Evolutionary conservation across 306 rosid genomes (phyloP), one percentile per base, ranked within the genome.

Genomic region (Quercus gilva): DNA sequence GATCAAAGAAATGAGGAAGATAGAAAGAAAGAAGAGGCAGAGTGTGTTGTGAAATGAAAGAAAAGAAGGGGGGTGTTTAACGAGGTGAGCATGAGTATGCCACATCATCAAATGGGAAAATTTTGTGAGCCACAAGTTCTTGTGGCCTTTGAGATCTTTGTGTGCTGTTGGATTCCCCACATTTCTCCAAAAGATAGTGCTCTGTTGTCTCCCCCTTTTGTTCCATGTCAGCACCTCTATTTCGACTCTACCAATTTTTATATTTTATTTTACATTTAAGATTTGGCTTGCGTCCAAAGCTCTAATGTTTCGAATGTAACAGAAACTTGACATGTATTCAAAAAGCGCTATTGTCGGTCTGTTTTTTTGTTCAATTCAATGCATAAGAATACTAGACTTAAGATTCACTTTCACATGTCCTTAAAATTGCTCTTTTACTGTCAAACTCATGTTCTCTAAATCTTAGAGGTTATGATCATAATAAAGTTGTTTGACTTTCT

Each of bases 61-160:
- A 61, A 64, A 61, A 53, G 57, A 64, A 55, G 23, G 6, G 60
- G 35, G 59, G 53, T 74, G 65, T 56, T 86, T 75, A 81, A 86
- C 11, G 43, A 77, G 49, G 76, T 57, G 76, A 84, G 77, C 60
- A 49, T 78, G 90, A 80, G 77, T 55, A 55, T 79, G 90, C 93
- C 98, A 91, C 87, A 26, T 88, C 89, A 88, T 80, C 89, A 80
- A 73, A 59, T 49, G 76, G 45, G 56, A 56, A 55, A 80, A 85
- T 2, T 60, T 84, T 92, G 83, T 75, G 92, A 92, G 88, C 97
- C 98, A 94, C 98, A 89, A 91, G 78, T 89, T 88, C 89, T 67
- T 89, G 94, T 92, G 94, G 93, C 87, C 78, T 84, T 76, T 73
- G 84, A 88, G 93, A 92, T 91, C 91, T 89, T 87, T 67, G 89